Conservation (phyloP, 1,284 basidiomycete genomes). For the Puccinia brachypodii region DNA sequence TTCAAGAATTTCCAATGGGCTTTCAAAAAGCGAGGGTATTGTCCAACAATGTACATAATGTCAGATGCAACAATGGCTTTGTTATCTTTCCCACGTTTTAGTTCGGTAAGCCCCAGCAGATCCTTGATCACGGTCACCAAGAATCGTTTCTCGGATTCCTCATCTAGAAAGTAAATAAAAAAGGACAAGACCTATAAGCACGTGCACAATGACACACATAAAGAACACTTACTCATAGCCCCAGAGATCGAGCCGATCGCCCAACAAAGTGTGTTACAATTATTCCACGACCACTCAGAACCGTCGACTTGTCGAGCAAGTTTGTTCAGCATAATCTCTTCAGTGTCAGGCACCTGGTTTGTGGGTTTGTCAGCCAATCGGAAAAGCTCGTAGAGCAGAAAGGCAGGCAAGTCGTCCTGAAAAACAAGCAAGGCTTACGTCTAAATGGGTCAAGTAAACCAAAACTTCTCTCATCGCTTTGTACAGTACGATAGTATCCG, state of each 20-base stretch:
- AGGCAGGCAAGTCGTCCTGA: not conserved
- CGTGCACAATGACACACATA: not conserved
- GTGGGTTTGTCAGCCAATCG: slow-evolving; percentile 8
- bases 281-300: slow-evolving; percentile 99
- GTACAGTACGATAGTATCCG: slow-evolving; percentile 97
- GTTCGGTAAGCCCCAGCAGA: slow-evolving; percentile 90
- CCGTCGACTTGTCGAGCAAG: slow-evolving; percentile 68
- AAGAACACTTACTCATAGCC: slow-evolving; percentile 67
- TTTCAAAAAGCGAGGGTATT: slow-evolving; percentile 99
- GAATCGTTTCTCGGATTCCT: slow-evolving; percentile 99
- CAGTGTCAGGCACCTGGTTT: slow-evolving; percentile 46
- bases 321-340: slow-evolving; percentile 48
- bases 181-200: not conserved
- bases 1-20: slow-evolving; percentile 99
- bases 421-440: slow-evolving; percentile 64
- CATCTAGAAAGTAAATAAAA: slow-evolving; percentile 63
- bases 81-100: slow-evolving; percentile 99
- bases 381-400: not conserved
- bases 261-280: slow-evolving; percentile 99
- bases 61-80: slow-evolving; percentile 99
- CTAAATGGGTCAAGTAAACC: slow-evolving; percentile 89
- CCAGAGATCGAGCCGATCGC: slow-evolving; percentile 99
- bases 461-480: slow-evolving; percentile 98
- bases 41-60: slow-evolving; percentile 99
- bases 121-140: slow-evolving; percentile 99